Evolutionary conservation across 2,329 filamentous ascomycete genomes (phyloP).

Genomic region (Amylocarpus encephaloides): DNA sequence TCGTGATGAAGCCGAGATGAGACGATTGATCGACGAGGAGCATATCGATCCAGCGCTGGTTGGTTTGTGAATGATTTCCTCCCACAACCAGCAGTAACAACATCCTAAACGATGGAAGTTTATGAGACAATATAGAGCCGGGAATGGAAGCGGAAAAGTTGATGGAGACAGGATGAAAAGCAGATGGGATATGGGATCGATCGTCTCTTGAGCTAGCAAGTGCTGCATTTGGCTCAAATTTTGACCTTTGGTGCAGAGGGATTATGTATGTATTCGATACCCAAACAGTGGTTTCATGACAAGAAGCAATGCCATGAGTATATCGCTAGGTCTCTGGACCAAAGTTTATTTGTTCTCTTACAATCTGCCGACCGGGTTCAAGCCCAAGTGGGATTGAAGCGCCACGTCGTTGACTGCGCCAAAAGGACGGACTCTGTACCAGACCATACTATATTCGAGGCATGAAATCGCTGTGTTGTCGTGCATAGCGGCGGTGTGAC

Average conservation of each 20-base stretch:
- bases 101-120: background rate
- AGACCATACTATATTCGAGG: too few relatives aligned
- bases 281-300: background rate
- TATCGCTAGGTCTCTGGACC: background rate
- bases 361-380: too few relatives aligned
- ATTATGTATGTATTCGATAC: background rate
- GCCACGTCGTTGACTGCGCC: too few relatives aligned
- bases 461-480: too few relatives aligned
- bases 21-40: slow-evolving; percentile 23
- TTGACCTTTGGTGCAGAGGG: too few relatives aligned
- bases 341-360: too few relatives aligned
- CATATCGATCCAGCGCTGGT: slow-evolving; percentile 5
- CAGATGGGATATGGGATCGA: background rate
- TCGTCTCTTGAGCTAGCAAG: slow-evolving; percentile 2
- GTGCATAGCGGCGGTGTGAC: too few relatives aligned
- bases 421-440: too few relatives aligned
- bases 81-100: background rate
- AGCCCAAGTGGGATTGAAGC: too few relatives aligned
- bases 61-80: background rate
- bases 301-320: background rate
- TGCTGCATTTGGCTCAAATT: slow-evolving; percentile 1
- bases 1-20: slow-evolving; percentile 27
- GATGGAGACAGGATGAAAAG: background rate
- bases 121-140: background rate
- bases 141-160: background rate